phyloP scores from a whole-genome alignment of 257 asterid species.

The Rhazya stricta region DNA sequence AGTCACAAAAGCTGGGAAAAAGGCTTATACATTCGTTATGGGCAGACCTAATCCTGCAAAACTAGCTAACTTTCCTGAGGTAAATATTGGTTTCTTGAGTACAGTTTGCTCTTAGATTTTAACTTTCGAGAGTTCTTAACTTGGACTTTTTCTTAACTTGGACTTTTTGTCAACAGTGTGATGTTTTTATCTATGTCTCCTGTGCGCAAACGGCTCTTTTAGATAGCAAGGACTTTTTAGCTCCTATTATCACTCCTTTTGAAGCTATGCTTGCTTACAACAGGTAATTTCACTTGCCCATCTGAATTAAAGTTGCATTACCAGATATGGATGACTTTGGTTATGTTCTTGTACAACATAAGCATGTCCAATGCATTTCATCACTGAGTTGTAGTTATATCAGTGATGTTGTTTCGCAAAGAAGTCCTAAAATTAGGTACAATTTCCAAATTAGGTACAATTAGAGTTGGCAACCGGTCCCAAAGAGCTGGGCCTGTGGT shows the following conservation, averaged over 20 bases:
- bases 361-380: neutral
- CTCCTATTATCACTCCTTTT: constrained; percentile 92
- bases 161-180: constrained; percentile 54
- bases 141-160: too few relatives aligned
- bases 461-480: too few relatives aligned
- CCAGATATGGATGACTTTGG: neutral
- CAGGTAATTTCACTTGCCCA: constrained; percentile 37
- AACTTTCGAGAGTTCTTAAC: constrained; percentile 15
- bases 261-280: constrained; percentile 90
- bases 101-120: constrained; percentile 8
- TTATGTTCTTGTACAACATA: neutral
- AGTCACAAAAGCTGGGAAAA: constrained; percentile 77
- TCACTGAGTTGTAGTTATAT: neutral
- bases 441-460: neutral
- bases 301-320: neutral
- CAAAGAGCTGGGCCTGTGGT: too few relatives aligned
- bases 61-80: constrained; percentile 98
- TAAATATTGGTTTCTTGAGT: constrained; percentile 18
- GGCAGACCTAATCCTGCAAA: constrained; percentile 96
- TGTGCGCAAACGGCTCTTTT: constrained; percentile 88
- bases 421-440: neutral
- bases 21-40: constrained; percentile 88
- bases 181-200: constrained; percentile 76
- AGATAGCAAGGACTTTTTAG: constrained; percentile 96
- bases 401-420: neutral